phyloP scores from a whole-genome alignment of 768 basidiomycete species.

The Gelatoporia subvermispora region DNA sequence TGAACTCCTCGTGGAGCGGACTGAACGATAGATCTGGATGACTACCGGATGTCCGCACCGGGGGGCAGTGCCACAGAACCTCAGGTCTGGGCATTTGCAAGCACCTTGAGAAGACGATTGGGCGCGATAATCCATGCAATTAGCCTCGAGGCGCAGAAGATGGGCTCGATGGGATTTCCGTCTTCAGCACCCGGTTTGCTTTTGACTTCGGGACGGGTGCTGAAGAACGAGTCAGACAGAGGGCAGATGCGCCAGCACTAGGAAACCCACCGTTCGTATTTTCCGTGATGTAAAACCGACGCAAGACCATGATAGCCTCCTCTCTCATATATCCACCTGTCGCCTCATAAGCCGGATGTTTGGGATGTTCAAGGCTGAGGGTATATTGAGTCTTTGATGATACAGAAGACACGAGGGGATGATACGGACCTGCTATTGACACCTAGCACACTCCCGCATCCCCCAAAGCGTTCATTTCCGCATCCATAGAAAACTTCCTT shows the following conservation, averaged over 20 bases:
- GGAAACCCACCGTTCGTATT: slow-evolving; percentile 79
- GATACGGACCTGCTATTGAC: slow-evolving; percentile 70
- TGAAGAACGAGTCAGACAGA: slow-evolving; percentile 26
- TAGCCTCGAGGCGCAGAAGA: background rate
- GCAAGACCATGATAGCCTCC: slow-evolving; percentile 56
- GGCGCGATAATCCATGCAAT: background rate
- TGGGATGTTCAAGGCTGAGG: slow-evolving; percentile 62
- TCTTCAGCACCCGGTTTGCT: slow-evolving; percentile 78
- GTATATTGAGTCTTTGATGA: background rate
- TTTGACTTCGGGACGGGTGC: slow-evolving; percentile 92
- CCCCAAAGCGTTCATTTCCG: slow-evolving; percentile 93
- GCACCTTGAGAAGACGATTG: background rate
- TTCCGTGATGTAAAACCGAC: slow-evolving; percentile 76
- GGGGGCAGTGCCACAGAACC: too few relatives aligned
- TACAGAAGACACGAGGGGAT: background rate
- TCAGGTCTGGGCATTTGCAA: too few relatives aligned
- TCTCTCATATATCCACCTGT: slow-evolving; percentile 45
- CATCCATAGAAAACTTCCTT: slow-evolving; percentile 89
- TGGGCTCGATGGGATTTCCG: slow-evolving; percentile 48
- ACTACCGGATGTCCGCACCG: too few relatives aligned
- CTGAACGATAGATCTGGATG: background rate
- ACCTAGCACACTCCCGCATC: slow-evolving; percentile 90
- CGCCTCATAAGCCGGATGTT: slow-evolving; percentile 70
- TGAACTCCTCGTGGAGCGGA: background rate
- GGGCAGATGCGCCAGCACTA: background rate